A percentile compares a stretch with the other conserved stretches of the same genome.
These are phyloP conservation scores for Parachaetomium inaequale DNA, from an alignment of 495 filamentous ascomycete genomes.

Conservation along the genomic window DNA sequence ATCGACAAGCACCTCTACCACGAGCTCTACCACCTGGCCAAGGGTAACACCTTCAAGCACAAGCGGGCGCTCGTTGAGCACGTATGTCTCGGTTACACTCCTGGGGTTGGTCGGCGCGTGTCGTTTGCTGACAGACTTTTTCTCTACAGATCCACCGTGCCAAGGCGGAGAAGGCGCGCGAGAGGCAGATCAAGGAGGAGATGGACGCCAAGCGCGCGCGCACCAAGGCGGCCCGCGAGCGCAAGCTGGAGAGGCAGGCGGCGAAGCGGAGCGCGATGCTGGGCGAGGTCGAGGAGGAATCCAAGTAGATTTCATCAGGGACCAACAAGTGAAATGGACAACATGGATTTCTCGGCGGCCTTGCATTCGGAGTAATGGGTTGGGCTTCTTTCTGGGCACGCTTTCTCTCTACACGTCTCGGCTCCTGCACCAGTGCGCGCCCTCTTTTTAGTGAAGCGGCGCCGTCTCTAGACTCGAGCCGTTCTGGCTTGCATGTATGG, in stretches of 20 bases:
- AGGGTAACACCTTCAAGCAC: slow-evolving; percentile 99
- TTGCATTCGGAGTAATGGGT: slow-evolving; percentile 56
- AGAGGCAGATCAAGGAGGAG: slow-evolving; percentile 92
- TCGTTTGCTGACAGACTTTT: slow-evolving; percentile 25
- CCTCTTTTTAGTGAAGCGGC: slow-evolving; percentile 22
- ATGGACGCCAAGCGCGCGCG: slow-evolving; percentile 99
- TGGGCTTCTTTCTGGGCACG: slow-evolving; percentile 51
- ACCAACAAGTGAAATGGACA: slow-evolving; percentile 36
- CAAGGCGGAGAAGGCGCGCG: slow-evolving; percentile 97
- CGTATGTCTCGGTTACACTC: slow-evolving; percentile 69
- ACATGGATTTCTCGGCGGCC: slow-evolving; percentile 45
- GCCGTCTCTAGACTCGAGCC: slow-evolving; percentile 26
- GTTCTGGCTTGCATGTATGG: slow-evolving; percentile 46
- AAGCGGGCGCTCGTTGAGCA: slow-evolving; percentile 99
- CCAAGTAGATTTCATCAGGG: slow-evolving; percentile 35
- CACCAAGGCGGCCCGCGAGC: slow-evolving; percentile 99
- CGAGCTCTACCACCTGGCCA: slow-evolving; percentile 98
- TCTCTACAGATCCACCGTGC: slow-evolving; percentile 87
- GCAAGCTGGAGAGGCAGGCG: slow-evolving; percentile 80
- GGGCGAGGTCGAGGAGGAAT: slow-evolving; percentile 67
- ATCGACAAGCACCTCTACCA: slow-evolving; percentile 99
- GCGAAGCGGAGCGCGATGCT: slow-evolving; percentile 84
- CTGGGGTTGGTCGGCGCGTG: not conserved
- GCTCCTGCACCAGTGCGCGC: slow-evolving; percentile 29
- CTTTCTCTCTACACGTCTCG: slow-evolving; percentile 40